A percentile compares a stretch with the other conserved stretches of the same genome.
Evolutionary conservation across 2,329 filamentous ascomycete genomes (phyloP).

Genomic region (Cyclaneusma minus): DNA sequence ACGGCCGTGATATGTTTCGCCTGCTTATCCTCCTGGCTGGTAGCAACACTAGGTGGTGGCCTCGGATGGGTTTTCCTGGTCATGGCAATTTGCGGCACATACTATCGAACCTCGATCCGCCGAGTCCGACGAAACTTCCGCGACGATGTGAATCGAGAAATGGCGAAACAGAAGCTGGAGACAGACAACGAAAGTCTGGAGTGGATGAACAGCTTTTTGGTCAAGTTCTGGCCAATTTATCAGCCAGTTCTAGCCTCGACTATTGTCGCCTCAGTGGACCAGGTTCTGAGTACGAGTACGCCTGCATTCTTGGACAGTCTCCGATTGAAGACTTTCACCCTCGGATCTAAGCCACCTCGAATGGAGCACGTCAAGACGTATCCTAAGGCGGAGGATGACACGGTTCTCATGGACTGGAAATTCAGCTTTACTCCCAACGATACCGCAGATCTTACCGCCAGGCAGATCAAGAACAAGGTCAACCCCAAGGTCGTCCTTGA

Average conservation of each 20-base stretch:
- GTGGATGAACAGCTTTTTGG: conserved; percentile 97
- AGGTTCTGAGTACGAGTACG: conserved; percentile 84
- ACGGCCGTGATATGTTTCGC: conserved; percentile 87
- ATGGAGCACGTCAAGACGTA: conserved; percentile 98
- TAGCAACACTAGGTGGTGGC: conserved; percentile 79
- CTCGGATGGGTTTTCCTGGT: conserved; percentile 86
- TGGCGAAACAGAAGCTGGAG: conserved; percentile 75
- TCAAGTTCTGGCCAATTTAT: conserved; percentile 99
- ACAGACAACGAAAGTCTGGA: conserved; percentile 86
- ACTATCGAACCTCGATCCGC: conserved; percentile 90
- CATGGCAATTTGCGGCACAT: conserved; percentile 84
- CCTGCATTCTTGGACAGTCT: conserved; percentile 87
- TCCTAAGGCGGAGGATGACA: conserved; percentile 85
- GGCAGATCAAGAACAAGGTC: conserved; percentile 86
- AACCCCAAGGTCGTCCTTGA: conserved; percentile 95
- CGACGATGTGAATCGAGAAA: conserved; percentile 80
- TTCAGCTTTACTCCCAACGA: conserved; percentile 99
- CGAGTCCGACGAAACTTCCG: conserved; percentile 90
- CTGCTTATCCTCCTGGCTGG: conserved; percentile 77
- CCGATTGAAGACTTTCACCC: conserved; percentile 81
- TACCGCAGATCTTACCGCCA: conserved; percentile 73
- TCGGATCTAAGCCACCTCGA: conserved; percentile 87
- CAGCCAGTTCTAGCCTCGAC: conserved; percentile 85
- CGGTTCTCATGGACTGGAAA: conserved; percentile 98
- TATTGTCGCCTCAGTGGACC: conserved; percentile 86